phyloP scores from a whole-genome alignment of 1,139 yeast species.

The Nematodospora anomalae region DNA sequence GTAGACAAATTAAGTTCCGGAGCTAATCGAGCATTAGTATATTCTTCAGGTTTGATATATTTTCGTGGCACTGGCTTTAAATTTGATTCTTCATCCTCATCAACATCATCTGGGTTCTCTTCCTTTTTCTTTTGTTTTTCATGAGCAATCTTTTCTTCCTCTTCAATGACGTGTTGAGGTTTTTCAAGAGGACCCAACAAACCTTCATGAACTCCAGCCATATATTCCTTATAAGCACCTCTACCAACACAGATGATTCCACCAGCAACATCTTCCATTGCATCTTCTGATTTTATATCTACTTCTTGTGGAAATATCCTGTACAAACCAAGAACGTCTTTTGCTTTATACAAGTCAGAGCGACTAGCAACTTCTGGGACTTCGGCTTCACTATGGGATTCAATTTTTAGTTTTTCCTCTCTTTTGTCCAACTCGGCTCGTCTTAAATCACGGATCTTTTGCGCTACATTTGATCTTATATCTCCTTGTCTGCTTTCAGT shows the following conservation, averaged over 20 bases:
- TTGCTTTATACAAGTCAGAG: slow-evolving; percentile 48
- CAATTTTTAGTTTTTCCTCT: slow-evolving; percentile 9
- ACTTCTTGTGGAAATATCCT: slow-evolving; percentile 36
- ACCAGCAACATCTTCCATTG: slow-evolving; percentile 50
- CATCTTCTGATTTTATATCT: slow-evolving; percentile 48
- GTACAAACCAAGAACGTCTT: slow-evolving; percentile 61
- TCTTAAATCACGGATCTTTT: slow-evolving; percentile 72
- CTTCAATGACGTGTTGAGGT: slow-evolving; percentile 43
- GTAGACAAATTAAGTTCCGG: slow-evolving; percentile 50
- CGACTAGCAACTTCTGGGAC: slow-evolving; percentile 27
- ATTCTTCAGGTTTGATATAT: slow-evolving; percentile 58
- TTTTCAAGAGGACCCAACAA: slow-evolving; percentile 84
- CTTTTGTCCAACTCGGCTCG: slow-evolving; percentile 20
- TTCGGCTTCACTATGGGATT: neutral
- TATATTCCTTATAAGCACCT: slow-evolving; percentile 92
- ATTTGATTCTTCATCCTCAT: slow-evolving; percentile 17
- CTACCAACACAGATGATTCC: slow-evolving; percentile 93
- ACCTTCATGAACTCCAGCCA: slow-evolving; percentile 92
- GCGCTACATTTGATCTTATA: slow-evolving; percentile 78
- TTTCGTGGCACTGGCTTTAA: slow-evolving; percentile 59
- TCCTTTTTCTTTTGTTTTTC: slow-evolving; percentile 19
- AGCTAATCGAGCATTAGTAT: slow-evolving; percentile 54
- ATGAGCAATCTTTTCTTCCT: slow-evolving; percentile 26
- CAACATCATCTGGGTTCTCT: slow-evolving; percentile 54
- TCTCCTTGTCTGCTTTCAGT: slow-evolving; percentile 86